phyloP scores from a whole-genome alignment of 1,139 yeast species.

The Saccharomycopsis hybrid region DNA sequence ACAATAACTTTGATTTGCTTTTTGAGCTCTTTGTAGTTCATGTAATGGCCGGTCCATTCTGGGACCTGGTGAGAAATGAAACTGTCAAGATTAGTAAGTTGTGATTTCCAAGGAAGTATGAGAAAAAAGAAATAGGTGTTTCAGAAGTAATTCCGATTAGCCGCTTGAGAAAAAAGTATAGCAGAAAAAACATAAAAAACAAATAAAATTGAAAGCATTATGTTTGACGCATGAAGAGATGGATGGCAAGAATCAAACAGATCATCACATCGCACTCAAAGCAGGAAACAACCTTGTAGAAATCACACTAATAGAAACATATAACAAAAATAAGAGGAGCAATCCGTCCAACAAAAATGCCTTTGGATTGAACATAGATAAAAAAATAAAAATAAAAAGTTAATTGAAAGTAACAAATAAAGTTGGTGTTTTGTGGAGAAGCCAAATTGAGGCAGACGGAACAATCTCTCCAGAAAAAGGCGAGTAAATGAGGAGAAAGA shows the following conservation, averaged over 20 bases:
- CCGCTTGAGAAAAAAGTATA: background rate
- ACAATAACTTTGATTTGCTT: constrained; percentile 60
- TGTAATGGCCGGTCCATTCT: constrained; percentile 69
- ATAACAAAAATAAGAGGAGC: too few relatives aligned
- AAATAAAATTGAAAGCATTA: background rate
- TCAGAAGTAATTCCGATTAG: background rate
- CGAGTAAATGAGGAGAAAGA: background rate
- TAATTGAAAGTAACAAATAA: too few relatives aligned
- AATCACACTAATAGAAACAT: too few relatives aligned
- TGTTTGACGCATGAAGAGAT: background rate
- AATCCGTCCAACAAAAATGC: too few relatives aligned
- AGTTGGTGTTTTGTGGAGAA: too few relatives aligned
- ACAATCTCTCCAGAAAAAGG: background rate
- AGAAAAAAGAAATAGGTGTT: too few relatives aligned
- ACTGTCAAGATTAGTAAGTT: constrained; percentile 24
- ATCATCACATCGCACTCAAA: too few relatives aligned
- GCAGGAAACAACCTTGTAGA: too few relatives aligned
- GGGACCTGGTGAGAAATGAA: constrained; percentile 82
- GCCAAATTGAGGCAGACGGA: too few relatives aligned
- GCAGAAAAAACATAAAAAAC: background rate
- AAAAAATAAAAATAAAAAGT: too few relatives aligned
- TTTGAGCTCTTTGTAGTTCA: constrained; percentile 83
- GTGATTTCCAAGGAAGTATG: too few relatives aligned
- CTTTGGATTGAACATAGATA: too few relatives aligned
- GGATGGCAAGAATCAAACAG: background rate